phyloP scores from a whole-genome alignment of 2,329 filamentous ascomycete species.

The Lasiodiplodia citricola region DNA sequence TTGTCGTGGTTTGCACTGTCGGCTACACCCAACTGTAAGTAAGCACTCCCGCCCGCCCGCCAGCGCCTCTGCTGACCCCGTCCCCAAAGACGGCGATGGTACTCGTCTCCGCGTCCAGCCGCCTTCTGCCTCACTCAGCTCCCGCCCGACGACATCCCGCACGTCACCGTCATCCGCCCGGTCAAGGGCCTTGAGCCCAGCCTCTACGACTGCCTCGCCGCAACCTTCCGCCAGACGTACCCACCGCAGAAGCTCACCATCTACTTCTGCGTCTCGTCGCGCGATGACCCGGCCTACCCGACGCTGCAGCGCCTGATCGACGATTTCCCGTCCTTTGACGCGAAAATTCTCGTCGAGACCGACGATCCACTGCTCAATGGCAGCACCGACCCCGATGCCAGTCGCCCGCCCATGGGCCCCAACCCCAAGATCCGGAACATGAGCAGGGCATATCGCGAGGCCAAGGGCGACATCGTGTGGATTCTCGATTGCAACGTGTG shows the following conservation, averaged over 20 bases:
- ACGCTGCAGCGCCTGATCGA: constrained; percentile 72
- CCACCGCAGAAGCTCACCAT: constrained; percentile 77
- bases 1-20: constrained; percentile 62
- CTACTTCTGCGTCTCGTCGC: constrained; percentile 79
- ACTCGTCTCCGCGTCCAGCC: constrained; percentile 51
- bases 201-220: constrained; percentile 89
- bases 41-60: constrained; percentile 9
- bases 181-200: constrained; percentile 90
- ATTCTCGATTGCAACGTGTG: constrained; percentile 97
- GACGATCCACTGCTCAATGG: constrained; percentile 75
- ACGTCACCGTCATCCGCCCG: constrained; percentile 89
- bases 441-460: constrained; percentile 89
- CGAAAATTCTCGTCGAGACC: constrained; percentile 76
- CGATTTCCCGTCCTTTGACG: constrained; percentile 76
- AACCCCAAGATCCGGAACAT: constrained; percentile 99
- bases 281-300: constrained; percentile 76
- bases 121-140: constrained; percentile 48
- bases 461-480: constrained; percentile 88
- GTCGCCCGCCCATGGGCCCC: constrained; percentile 71
- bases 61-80: constrained; percentile 16
- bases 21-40: constrained; percentile 65
- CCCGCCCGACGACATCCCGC: constrained; percentile 63
- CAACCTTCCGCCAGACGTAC: constrained; percentile 83
- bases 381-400: constrained; percentile 44
- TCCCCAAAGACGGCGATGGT: constrained; percentile 58